phyloP scores from a whole-genome alignment of 2,329 filamentous ascomycete genomes.

The Thelonectria rubi region DNA sequence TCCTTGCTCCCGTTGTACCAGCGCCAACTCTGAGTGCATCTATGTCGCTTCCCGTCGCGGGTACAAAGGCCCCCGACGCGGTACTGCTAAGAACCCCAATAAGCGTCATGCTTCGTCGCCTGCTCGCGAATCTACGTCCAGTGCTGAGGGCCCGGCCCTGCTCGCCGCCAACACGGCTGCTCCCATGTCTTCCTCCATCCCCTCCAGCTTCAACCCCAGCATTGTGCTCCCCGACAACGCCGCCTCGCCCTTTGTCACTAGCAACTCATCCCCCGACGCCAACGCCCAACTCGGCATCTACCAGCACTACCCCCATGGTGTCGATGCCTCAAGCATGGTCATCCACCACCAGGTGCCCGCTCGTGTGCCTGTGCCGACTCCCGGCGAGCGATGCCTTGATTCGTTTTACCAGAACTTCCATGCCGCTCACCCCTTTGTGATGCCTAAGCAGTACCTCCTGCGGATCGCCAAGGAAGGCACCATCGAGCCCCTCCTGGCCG shows the following conservation, averaged over 20 bases:
- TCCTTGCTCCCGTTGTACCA: slow-evolving; percentile 74
- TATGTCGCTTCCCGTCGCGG: slow-evolving; percentile 80
- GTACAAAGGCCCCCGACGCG: slow-evolving; percentile 68
- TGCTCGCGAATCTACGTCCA: slow-evolving; percentile 26
- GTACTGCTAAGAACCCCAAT: slow-evolving; percentile 54
- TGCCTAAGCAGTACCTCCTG: slow-evolving; percentile 62
- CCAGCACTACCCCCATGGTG: slow-evolving; percentile 33
- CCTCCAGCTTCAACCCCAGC: slow-evolving; percentile 26
- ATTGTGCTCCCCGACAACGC: slow-evolving; percentile 27
- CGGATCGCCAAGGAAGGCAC: slow-evolving; percentile 58
- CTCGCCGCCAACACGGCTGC: slow-evolving; percentile 48
- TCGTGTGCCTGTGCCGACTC: slow-evolving; percentile 43
- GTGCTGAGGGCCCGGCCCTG: slow-evolving; percentile 51
- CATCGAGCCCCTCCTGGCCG: slow-evolving; percentile 60
- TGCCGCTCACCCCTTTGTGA: slow-evolving; percentile 65
- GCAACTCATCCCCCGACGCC: slow-evolving; percentile 21
- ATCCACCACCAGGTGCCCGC: slow-evolving; percentile 30
- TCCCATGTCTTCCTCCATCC: slow-evolving; percentile 20
- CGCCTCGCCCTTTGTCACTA: slow-evolving; percentile 34
- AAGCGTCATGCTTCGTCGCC: slow-evolving; percentile 61
- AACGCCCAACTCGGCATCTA: slow-evolving; percentile 28
- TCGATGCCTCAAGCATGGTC: slow-evolving; percentile 34
- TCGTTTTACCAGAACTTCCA: slow-evolving; percentile 68
- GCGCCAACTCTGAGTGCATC: slow-evolving; percentile 68
- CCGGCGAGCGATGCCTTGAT: slow-evolving; percentile 64